phyloP scores from a whole-genome alignment of 371 early-diverging fungal genomes.

The Apophysomyces elegans region DNA sequence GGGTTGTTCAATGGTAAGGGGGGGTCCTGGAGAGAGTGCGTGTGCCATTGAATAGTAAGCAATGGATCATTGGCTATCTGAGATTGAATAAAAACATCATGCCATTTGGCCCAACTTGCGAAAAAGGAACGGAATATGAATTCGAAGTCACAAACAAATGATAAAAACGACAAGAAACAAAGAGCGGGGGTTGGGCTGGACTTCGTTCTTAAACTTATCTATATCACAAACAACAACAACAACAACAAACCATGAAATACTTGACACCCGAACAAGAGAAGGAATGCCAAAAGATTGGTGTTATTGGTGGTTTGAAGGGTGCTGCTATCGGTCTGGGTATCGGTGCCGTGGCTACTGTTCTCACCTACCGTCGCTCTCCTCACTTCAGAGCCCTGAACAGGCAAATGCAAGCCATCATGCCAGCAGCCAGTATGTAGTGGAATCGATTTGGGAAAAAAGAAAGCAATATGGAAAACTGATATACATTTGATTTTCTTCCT shows the following conservation, averaged over 20 bases:
- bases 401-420: conserved; percentile 46
- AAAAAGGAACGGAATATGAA: background rate
- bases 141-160: conserved; percentile 10
- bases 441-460: background rate
- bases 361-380: conserved; percentile 40
- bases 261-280: conserved; percentile 41
- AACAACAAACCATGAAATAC: conserved; percentile 9
- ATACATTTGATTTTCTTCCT: background rate
- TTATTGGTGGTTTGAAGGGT: conserved; percentile 43
- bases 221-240: background rate
- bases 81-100: conserved; percentile 3
- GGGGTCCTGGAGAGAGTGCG: no score
- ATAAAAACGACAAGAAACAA: conserved; percentile 2
- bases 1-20: background rate
- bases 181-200: conserved; percentile 8
- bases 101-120: background rate
- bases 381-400: conserved; percentile 45
- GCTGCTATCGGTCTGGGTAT: conserved; percentile 51
- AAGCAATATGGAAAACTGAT: background rate
- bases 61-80: background rate
- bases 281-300: conserved; percentile 24
- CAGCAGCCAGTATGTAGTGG: conserved; percentile 39
- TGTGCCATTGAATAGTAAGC: background rate
- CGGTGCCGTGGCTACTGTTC: conserved; percentile 42
- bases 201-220: conserved; percentile 6